Evolutionary conservation across 768 basidiomycete species (phyloP).

Genomic region (Rhodotorula kratochvilovae): DNA sequence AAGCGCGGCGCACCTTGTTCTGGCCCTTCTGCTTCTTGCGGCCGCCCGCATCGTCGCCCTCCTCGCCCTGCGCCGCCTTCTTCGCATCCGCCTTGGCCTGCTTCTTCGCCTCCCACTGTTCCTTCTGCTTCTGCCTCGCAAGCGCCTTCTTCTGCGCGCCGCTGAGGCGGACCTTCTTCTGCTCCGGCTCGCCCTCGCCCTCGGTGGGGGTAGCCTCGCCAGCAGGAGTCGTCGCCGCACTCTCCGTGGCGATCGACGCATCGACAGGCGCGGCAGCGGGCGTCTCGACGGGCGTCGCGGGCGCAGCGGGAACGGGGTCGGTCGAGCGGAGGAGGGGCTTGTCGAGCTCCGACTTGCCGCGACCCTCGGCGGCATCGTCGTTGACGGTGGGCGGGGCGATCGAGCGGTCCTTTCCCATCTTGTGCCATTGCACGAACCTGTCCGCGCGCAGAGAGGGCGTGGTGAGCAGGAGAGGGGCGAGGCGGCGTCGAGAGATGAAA

Average conservation of each 20-base stretch:
- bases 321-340: constrained; percentile 6
- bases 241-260: background rate
- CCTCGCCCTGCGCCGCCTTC: constrained; percentile 28
- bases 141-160: constrained; percentile 52
- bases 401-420: constrained; percentile 6
- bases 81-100: constrained; percentile 5
- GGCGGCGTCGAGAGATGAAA: background rate
- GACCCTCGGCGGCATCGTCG: constrained; percentile 36
- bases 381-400: background rate
- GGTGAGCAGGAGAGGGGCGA: background rate
- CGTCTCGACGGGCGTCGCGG: background rate
- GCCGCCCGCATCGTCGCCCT: constrained; percentile 19
- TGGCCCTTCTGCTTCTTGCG: constrained; percentile 53
- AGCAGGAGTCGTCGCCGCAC: background rate
- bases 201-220: background rate
- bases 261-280: background rate
- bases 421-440: constrained; percentile 34
- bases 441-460: background rate
- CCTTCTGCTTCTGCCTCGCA: constrained; percentile 66
- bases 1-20: constrained; percentile 63
- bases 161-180: constrained; percentile 45
- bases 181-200: constrained; percentile 39
- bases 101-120: constrained; percentile 50
- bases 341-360: constrained; percentile 6
- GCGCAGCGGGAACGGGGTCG: constrained; percentile 9